Conservation (phyloP, 2,329 filamentous ascomycete genomes). For the Nemania sp. region DNA sequence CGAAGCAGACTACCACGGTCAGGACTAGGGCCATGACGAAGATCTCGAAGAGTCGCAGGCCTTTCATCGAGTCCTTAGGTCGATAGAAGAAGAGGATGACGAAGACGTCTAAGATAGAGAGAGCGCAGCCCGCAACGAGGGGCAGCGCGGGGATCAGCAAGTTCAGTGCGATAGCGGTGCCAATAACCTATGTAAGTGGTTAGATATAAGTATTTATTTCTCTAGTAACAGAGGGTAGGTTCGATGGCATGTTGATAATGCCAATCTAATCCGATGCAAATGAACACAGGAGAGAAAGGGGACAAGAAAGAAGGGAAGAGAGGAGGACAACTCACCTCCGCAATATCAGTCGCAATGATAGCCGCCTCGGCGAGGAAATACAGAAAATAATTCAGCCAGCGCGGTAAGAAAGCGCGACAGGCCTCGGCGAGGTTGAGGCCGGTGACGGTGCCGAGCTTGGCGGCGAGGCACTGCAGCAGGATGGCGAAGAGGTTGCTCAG, state of each 20-base stretch:
- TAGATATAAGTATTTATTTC: too few relatives aligned
- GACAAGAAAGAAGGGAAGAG: too few relatives aligned
- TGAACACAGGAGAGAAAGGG: background rate
- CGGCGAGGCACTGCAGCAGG: conserved; percentile 67
- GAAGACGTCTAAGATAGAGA: conserved; percentile 70
- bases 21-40: conserved; percentile 66
- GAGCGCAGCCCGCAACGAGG: conserved; percentile 67
- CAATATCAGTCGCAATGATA: conserved; percentile 73
- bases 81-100: conserved; percentile 69
- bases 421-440: conserved; percentile 69
- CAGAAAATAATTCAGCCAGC: conserved; percentile 64
- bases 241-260: too few relatives aligned
- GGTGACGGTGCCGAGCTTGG: conserved; percentile 71
- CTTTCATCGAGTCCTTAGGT: conserved; percentile 60
- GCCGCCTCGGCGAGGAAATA: conserved; percentile 67
- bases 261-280: too few relatives aligned
- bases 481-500: conserved; percentile 73
- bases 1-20: conserved; percentile 72
- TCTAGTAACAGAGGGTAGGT: too few relatives aligned
- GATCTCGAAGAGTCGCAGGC: conserved; percentile 64
- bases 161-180: conserved; percentile 71
- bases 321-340: conserved; percentile 54
- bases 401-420: conserved; percentile 65
- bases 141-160: conserved; percentile 65
- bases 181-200: too few relatives aligned